A percentile compares a stretch with the other conserved stretches of the same genome.
Conservation (phyloP, 2,329 filamentous ascomycete genomes). For the Penicillium sp. region DNA sequence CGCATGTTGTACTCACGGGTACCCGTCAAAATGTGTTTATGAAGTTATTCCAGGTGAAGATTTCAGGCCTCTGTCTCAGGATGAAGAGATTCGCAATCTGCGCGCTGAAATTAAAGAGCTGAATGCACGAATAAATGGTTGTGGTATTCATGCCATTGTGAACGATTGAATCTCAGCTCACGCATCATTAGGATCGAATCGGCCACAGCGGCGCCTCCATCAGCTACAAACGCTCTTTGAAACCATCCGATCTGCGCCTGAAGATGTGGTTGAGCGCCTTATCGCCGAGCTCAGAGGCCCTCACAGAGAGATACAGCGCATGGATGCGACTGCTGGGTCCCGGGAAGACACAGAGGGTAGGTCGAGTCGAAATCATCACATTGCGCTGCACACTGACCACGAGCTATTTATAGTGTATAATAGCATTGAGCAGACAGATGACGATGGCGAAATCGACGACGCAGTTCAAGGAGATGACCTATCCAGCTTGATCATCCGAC, state of each 20-base stretch:
- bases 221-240: slow-evolving; percentile 40
- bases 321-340: slow-evolving; percentile 26
- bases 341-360: slow-evolving; percentile 35
- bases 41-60: slow-evolving; percentile 40
- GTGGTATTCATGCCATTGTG: slow-evolving; percentile 20
- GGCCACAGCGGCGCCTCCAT: slow-evolving; percentile 32
- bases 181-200: slow-evolving; percentile 21
- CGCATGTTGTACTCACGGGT: slow-evolving; percentile 46
- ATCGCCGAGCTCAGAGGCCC: slow-evolving; percentile 35
- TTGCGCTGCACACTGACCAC: background rate
- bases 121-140: slow-evolving; percentile 31
- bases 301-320: slow-evolving; percentile 25
- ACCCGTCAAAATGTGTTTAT: slow-evolving; percentile 45
- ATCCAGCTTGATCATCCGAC: background rate
- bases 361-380: background rate
- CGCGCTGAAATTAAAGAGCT: slow-evolving; percentile 41
- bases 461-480: slow-evolving; percentile 6
- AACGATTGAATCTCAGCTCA: background rate
- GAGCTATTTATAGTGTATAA: slow-evolving; percentile 2
- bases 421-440: slow-evolving; percentile 21
- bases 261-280: slow-evolving; percentile 36
- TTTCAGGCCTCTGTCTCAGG: slow-evolving; percentile 40
- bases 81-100: slow-evolving; percentile 43
- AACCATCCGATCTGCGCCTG: slow-evolving; percentile 40
- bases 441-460: slow-evolving; percentile 15